Evolutionary conservation across 2,329 filamentous ascomycete species (phyloP).

Genomic region (Mycosphaerella arachidis): DNA sequence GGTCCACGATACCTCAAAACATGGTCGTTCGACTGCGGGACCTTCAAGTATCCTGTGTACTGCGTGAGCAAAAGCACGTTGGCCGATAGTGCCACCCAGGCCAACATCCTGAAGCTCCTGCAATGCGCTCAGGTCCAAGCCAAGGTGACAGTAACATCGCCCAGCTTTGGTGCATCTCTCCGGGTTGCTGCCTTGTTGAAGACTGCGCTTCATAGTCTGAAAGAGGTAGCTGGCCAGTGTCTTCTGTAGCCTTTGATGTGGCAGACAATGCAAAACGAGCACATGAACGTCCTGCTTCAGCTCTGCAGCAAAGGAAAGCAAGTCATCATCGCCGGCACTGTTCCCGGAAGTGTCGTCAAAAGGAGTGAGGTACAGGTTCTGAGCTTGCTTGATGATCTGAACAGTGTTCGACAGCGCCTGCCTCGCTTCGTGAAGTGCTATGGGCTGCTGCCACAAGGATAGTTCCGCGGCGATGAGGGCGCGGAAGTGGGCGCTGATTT

Average conservation of each 20-base stretch:
- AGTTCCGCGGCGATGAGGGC: conserved; percentile 25
- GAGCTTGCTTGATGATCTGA: conserved; percentile 34
- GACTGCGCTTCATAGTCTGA: conserved; percentile 21
- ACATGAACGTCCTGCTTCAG: conserved; percentile 22
- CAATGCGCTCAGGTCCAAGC: conserved; percentile 22
- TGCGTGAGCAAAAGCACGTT: conserved; percentile 66
- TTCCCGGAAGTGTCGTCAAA: not conserved
- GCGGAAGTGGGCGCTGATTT: conserved; percentile 42
- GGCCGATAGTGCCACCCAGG: conserved; percentile 63
- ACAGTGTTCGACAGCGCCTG: conserved; percentile 36
- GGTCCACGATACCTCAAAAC: conserved; percentile 57
- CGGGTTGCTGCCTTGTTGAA: conserved; percentile 12
- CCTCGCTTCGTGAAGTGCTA: conserved; percentile 26
- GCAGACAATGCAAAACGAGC: conserved; percentile 26
- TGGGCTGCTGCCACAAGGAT: conserved; percentile 23
- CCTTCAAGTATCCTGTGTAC: conserved; percentile 63
- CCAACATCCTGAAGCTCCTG: conserved; percentile 56
- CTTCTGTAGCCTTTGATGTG: conserved; percentile 25
- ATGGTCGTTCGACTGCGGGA: conserved; percentile 56
- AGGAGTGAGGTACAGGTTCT: conserved; percentile 30
- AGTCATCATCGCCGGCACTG: not conserved
- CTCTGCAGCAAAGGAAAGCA: conserved; percentile 3
- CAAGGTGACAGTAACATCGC: conserved; percentile 26
- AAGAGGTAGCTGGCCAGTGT: conserved; percentile 24
- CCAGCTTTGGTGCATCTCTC: conserved; percentile 42